Evolutionary conservation across 306 rosid species (phyloP).

Genomic region (Castanopsis chinensis): DNA sequence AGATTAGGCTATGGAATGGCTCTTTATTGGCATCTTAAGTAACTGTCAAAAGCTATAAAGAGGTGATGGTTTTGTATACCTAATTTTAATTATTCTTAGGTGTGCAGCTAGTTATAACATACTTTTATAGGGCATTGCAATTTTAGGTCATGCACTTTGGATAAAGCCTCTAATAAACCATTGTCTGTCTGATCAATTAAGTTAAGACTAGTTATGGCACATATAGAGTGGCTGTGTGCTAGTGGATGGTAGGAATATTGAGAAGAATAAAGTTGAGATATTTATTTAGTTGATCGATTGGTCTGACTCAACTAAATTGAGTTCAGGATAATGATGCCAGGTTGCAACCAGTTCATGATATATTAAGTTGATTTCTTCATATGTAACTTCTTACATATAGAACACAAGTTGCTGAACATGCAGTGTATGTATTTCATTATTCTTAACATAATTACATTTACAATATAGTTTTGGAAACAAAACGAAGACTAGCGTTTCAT

Average conservation of each 20-base stretch:
- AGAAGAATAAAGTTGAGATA: not conserved
- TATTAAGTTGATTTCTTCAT: not conserved
- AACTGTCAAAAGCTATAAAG: not conserved
- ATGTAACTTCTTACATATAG: not conserved
- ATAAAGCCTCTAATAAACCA: too few species aligned
- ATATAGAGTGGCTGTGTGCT: too few species aligned
- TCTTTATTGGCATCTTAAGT: not conserved
- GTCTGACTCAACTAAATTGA: too few species aligned
- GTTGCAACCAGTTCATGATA: slow-evolving; percentile 8
- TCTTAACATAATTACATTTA: not conserved
- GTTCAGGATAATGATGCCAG: not conserved
- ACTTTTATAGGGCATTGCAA: too few species aligned
- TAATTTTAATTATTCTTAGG: not conserved
- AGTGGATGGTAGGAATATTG: not conserved
- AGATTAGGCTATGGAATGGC: too few species aligned
- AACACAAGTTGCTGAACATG: not conserved
- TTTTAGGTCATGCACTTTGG: too few species aligned
- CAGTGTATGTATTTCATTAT: not conserved
- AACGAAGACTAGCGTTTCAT: slow-evolving; percentile 13
- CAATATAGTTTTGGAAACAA: not conserved
- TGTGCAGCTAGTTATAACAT: not conserved
- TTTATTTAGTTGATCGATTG: too few species aligned
- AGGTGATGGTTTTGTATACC: too few species aligned
- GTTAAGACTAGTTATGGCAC: too few species aligned
- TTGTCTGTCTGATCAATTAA: too few species aligned